phyloP scores from a whole-genome alignment of 805 yeast genomes.

The Yarrowia bubula region DNA sequence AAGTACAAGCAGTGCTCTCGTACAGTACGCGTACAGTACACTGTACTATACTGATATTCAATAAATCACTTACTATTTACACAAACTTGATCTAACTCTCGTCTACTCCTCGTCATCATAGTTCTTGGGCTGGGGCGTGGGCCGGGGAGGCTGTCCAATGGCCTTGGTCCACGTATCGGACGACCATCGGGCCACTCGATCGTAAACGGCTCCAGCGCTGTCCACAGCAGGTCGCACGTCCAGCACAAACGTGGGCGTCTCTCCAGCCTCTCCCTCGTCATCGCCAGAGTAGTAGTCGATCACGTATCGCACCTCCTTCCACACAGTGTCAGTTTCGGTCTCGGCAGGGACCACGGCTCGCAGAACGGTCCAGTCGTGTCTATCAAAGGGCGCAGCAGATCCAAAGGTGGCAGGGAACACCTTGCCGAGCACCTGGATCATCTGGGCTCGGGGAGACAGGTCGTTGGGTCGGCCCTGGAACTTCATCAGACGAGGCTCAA shows the following conservation, averaged over 20 bases:
- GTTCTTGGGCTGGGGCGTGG: background rate
- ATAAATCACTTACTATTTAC: constrained; percentile 20
- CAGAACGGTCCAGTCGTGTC: constrained; percentile 98
- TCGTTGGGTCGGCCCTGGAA: constrained; percentile 93
- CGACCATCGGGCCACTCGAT: constrained; percentile 67
- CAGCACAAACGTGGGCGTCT: constrained; percentile 85
- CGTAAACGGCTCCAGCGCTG: constrained; percentile 56
- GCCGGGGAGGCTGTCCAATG: constrained; percentile 47
- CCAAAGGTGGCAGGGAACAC: constrained; percentile 71
- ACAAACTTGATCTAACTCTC: background rate
- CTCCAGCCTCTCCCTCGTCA: constrained; percentile 70
- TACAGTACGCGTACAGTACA: no score
- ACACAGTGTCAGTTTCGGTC: constrained; percentile 41
- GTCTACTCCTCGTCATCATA: background rate
- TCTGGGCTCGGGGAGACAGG: constrained; percentile 77
- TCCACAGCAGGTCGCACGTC: constrained; percentile 97
- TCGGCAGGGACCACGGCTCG: constrained; percentile 49
- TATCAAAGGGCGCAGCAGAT: constrained; percentile 86
- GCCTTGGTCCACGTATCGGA: constrained; percentile 68
- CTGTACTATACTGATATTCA: background rate
- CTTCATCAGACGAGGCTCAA: constrained; percentile 72
- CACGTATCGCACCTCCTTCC: constrained; percentile 81
- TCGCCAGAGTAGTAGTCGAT: constrained; percentile 97
- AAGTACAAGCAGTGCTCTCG: no score
- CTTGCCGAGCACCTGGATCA: constrained; percentile 62